Conservation (phyloP, 2,329 filamentous ascomycete genomes). For the Hypoxylon sp. region DNA sequence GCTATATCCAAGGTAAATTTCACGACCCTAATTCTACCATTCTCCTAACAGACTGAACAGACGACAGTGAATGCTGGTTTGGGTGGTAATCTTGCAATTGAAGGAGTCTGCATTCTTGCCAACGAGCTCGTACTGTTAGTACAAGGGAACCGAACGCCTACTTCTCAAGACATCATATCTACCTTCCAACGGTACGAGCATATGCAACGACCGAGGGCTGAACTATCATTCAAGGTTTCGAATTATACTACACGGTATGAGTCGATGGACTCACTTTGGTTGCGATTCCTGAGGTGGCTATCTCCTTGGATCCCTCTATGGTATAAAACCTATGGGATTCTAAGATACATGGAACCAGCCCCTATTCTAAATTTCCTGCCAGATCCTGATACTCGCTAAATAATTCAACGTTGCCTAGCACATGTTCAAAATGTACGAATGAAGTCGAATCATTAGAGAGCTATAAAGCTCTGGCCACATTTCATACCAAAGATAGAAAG, state of each 20-base stretch:
- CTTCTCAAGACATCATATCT: slow-evolving; percentile 27
- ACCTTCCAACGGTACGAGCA: slow-evolving; percentile 40
- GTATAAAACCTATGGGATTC: slow-evolving; percentile 1
- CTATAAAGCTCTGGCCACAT: too few relatives aligned
- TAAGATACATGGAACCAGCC: slow-evolving; percentile 24
- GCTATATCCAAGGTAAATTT: slow-evolving; percentile 34
- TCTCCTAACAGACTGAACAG: slow-evolving; percentile 20
- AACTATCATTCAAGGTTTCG: slow-evolving; percentile 25
- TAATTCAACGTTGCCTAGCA: not conserved
- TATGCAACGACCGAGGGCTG: slow-evolving; percentile 38
- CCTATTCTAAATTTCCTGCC: slow-evolving; percentile 23
- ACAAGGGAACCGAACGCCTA: slow-evolving; percentile 10
- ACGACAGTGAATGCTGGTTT: slow-evolving; percentile 41
- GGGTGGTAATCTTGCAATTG: slow-evolving; percentile 41
- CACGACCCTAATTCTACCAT: not conserved
- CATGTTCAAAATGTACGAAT: too few relatives aligned
- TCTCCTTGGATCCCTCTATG: slow-evolving; percentile 18
- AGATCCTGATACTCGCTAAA: not conserved
- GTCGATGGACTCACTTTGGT: slow-evolving; percentile 42
- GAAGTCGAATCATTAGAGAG: too few relatives aligned
- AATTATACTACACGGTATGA: slow-evolving; percentile 39
- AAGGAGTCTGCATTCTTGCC: slow-evolving; percentile 37
- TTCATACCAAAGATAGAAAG: too few relatives aligned
- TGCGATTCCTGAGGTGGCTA: slow-evolving; percentile 19
- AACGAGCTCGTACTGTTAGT: slow-evolving; percentile 39